Conservation (phyloP, 2,329 filamentous ascomycete genomes). For the Epichloe elymi region DNA sequence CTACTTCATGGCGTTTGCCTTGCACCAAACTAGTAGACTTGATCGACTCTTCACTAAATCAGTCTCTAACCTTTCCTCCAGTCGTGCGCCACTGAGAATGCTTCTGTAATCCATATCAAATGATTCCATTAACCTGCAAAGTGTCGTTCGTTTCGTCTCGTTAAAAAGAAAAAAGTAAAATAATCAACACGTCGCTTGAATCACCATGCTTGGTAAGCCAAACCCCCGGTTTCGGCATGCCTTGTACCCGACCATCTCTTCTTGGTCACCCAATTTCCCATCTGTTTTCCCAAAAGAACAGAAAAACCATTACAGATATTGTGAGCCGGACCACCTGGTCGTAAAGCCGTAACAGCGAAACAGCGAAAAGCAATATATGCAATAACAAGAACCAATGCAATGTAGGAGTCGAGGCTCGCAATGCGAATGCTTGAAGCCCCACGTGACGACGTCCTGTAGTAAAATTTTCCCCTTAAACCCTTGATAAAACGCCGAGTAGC, state of each 20-base stretch:
- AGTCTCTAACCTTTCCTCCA: not conserved
- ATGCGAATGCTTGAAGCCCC: not conserved
- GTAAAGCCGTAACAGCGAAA: slow-evolving; percentile 8
- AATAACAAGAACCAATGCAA: not conserved
- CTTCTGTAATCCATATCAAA: not conserved
- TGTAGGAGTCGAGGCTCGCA: not conserved
- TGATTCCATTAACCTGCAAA: not conserved
- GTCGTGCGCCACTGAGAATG: not conserved
- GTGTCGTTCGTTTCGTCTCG: not conserved
- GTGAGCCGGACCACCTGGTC: slow-evolving; percentile 10
- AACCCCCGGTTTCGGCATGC: not conserved
- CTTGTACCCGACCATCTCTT: not conserved
- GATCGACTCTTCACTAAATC: not conserved
- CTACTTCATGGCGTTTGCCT: too few species aligned
- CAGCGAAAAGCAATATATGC: not conserved
- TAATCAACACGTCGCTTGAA: not conserved
- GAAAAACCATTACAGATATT: not conserved
- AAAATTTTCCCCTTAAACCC: not conserved
- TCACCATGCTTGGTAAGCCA: not conserved
- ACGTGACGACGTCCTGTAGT: not conserved
- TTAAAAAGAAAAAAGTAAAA: not conserved
- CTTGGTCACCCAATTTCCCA: not conserved
- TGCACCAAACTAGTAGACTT: not conserved
- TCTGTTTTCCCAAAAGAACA: not conserved
- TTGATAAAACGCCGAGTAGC: slow-evolving; percentile 2